Base-by-base conservation (phyloP, 768 basidiomycete genomes). In the Boletus vermiculosoides region DNA sequence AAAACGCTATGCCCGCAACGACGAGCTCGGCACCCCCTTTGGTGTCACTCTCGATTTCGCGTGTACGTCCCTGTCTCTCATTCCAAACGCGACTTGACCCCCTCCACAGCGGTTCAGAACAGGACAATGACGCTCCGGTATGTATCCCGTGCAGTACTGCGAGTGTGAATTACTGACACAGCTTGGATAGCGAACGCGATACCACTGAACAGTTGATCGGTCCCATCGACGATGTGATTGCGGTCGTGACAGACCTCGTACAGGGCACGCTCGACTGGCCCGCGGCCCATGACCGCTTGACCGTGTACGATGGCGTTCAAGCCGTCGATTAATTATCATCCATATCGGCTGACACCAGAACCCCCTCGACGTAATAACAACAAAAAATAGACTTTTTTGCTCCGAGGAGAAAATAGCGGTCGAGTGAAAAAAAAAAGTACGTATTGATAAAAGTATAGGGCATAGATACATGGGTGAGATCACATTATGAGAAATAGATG, bases 11-110 rank as follows among this genome's bases (percentile, higher is more conserved):
- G 86, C 97, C 13, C 85, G 97, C 56, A 99, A 98, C 74, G 97
- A 99, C 74, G 97, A 98, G 76, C 83, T 99, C 45, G 97, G 97
- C 61, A 98, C 97, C 31, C 97, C 97, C 2, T 99, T 89, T 73
- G 97, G 96, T 49, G 81, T 96, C 56, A 99, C 97, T 2, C 80
- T 98, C 54, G 96, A 98, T 74, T 98, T 98, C 76, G 97, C 95
- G 7, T 86, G 87, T 89, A 45, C 2, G 64, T 63, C 7, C 10
- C 3, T 4, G 1, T 2, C 13, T 5, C 2, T 10, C 4, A 18
- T 40, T 4, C 0, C 10, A 5, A 0, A 23, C 37, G 15, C 15
- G 40, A 15, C 42, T 3, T 45, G 33, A 57, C 46, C 33, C 30
- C 57, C 3, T 2, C 28, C 2, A 58, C 72, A 96, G 94, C 96